These are phyloP conservation scores for Vigna mungo DNA, from an alignment of 306 rosid species.

Conservation along the genomic window DNA sequence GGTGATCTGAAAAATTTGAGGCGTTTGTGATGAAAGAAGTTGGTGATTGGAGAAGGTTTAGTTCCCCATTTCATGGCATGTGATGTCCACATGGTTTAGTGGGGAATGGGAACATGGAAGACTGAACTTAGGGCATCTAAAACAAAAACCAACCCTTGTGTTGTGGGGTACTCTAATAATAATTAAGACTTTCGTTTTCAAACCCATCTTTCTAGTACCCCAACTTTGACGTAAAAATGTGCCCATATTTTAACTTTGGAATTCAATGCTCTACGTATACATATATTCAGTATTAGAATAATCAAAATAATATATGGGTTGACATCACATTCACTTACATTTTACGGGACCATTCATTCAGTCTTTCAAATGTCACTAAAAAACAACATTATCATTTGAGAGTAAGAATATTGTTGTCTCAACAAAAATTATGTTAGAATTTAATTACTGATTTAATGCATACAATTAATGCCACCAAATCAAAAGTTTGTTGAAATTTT, in stretches of 20 bases:
- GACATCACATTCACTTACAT: conserved; percentile 50
- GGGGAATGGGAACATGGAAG: conserved; percentile 57
- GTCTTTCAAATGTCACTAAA: background rate
- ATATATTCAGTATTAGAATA: background rate
- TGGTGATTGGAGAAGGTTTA: conserved; percentile 30
- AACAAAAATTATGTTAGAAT: too few relatives aligned
- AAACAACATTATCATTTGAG: background rate
- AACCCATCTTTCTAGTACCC: conserved; percentile 35
- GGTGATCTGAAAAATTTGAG: conserved; percentile 42
- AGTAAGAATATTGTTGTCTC: too few relatives aligned
- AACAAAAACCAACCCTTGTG: conserved; percentile 41
- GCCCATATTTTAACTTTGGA: conserved; percentile 12
- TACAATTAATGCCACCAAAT: too few relatives aligned
- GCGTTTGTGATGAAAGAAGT: conserved; percentile 29
- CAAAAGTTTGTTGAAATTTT: too few relatives aligned
- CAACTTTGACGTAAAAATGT: conserved; percentile 23
- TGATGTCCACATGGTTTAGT: conserved; percentile 61
- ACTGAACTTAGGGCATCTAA: conserved; percentile 49
- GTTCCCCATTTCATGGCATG: conserved; percentile 48
- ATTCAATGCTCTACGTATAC: conserved; percentile 1
- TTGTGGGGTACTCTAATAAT: conserved; percentile 16
- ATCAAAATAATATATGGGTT: conserved; percentile 46
- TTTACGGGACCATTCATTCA: conserved; percentile 35
- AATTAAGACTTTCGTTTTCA: conserved; percentile 28
- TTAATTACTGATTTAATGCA: too few relatives aligned